phyloP scores from a whole-genome alignment of 805 yeast species.

The Kuraishia hungarica region DNA sequence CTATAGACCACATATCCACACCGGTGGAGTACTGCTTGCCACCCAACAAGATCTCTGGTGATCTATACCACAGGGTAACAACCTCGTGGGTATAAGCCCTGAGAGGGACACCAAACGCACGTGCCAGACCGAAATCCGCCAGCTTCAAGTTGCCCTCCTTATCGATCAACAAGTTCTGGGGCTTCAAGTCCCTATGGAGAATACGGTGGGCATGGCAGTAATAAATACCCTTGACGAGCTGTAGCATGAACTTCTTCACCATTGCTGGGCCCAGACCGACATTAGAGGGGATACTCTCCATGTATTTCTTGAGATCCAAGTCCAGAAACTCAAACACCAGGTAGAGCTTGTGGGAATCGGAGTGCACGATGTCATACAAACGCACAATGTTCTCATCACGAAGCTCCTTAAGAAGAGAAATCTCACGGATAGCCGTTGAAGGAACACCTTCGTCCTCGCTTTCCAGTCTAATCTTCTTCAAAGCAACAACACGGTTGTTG shows the following conservation, averaged over 20 bases:
- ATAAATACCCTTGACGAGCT: conserved; percentile 80
- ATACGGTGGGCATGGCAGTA: conserved; percentile 94
- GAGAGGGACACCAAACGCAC: conserved; percentile 96
- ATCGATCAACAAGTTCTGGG: conserved; percentile 90
- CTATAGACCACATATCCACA: conserved; percentile 98
- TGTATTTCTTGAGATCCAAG: conserved; percentile 89
- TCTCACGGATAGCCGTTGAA: conserved; percentile 95
- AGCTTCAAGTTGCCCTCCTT: conserved; percentile 90
- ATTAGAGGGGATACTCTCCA: conserved; percentile 91
- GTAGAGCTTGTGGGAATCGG: conserved; percentile 86
- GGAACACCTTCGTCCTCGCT: conserved; percentile 99
- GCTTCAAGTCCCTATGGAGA: conserved; percentile 91
- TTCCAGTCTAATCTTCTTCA: conserved; percentile 90
- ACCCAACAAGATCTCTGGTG: conserved; percentile 92
- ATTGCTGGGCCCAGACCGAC: conserved; percentile 83
- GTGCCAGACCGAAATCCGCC: conserved; percentile 91
- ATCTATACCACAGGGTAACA: conserved; percentile 95
- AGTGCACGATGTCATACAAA: conserved; percentile 88
- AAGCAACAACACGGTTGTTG: conserved; percentile 89
- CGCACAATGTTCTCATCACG: conserved; percentile 90
- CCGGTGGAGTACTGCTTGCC: conserved; percentile 97
- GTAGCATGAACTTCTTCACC: conserved; percentile 91
- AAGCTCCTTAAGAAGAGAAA: conserved; percentile 87
- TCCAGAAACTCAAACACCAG: conserved; percentile 91
- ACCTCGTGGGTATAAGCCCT: conserved; percentile 97